phyloP scores from a whole-genome alignment of 345 rosid genomes.

The Leavenworthia alabamica region DNA sequence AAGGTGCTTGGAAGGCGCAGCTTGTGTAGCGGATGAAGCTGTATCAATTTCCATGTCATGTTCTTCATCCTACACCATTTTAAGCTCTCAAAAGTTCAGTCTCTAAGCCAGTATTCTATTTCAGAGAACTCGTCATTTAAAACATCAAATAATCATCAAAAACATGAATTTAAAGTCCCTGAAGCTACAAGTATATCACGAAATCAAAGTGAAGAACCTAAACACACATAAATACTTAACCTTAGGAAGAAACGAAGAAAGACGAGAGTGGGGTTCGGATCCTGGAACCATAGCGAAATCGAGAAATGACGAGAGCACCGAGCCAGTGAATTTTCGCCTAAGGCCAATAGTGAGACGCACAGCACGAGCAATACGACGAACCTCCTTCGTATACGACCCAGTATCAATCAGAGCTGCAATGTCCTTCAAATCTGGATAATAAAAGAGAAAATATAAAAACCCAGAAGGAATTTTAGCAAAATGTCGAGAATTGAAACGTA shows the following conservation, averaged over 20 bases:
- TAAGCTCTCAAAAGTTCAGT: not conserved
- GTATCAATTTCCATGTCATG: slow-evolving; percentile 92
- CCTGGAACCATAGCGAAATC: slow-evolving; percentile 52
- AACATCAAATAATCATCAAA: too few species aligned
- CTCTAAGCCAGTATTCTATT: not conserved
- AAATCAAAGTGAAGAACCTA: not conserved
- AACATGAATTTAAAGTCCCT: too few species aligned
- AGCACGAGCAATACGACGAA: slow-evolving; percentile 63
- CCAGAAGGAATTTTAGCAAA: not conserved
- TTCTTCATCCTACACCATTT: slow-evolving; percentile 48
- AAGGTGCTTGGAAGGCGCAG: slow-evolving; percentile 45
- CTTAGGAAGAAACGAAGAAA: slow-evolving; percentile 55
- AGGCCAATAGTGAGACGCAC: slow-evolving; percentile 60
- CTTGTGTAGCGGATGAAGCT: slow-evolving; percentile 43
- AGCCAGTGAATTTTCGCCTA: slow-evolving; percentile 53
- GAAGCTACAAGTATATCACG: not conserved
- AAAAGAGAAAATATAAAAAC: not conserved
- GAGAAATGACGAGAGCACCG: slow-evolving; percentile 52
- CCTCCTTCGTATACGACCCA: slow-evolving; percentile 66
- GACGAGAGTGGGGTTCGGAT: slow-evolving; percentile 50
- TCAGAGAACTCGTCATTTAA: too few species aligned
- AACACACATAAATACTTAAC: slow-evolving; percentile 29
- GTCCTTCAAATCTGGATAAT: slow-evolving; percentile 57
- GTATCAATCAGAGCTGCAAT: slow-evolving; percentile 59
- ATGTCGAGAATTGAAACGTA: not conserved